phyloP scores from a whole-genome alignment of 2,329 filamentous ascomycete genomes.

The Aspergillus sp. region DNA sequence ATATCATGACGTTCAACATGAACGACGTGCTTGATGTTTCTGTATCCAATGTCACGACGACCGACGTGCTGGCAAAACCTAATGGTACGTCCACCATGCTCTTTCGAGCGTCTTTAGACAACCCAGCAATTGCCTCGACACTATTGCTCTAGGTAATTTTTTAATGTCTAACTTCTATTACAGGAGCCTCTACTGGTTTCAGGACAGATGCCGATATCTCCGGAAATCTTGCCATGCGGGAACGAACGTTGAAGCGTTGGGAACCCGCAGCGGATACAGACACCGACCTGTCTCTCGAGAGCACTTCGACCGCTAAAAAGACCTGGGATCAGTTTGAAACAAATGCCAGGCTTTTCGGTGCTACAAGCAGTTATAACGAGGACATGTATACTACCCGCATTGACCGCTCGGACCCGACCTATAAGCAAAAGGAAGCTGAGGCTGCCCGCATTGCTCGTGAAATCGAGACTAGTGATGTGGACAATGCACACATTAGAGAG shows the following conservation, averaged over 20 bases:
- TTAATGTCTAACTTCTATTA: slow-evolving; percentile 3
- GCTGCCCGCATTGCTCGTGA: slow-evolving; percentile 85
- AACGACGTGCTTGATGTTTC: slow-evolving; percentile 60
- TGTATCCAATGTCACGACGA: slow-evolving; percentile 53
- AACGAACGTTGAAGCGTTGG: slow-evolving; percentile 80
- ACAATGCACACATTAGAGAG: slow-evolving; percentile 83
- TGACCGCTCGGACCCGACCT: slow-evolving; percentile 78
- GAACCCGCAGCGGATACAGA: slow-evolving; percentile 64
- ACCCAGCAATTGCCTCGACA: background rate
- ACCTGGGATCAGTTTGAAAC: slow-evolving; percentile 92
- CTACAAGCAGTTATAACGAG: slow-evolving; percentile 89
- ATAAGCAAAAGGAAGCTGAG: slow-evolving; percentile 72
- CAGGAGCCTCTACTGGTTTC: slow-evolving; percentile 69
- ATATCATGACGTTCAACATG: slow-evolving; percentile 60
- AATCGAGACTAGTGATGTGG: slow-evolving; percentile 74
- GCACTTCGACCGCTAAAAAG: slow-evolving; percentile 40
- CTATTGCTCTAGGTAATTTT: background rate
- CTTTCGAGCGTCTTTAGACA: background rate
- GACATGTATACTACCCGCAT: slow-evolving; percentile 92
- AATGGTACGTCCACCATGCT: slow-evolving; percentile 53
- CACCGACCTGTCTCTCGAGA: slow-evolving; percentile 71
- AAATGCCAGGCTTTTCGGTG: slow-evolving; percentile 83
- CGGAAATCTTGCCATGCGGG: slow-evolving; percentile 65
- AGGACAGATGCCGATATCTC: slow-evolving; percentile 89
- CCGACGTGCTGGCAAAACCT: slow-evolving; percentile 51